Base-by-base conservation (phyloP, 352 stramenopile species). In the Plasmopara halstedii region DNA sequence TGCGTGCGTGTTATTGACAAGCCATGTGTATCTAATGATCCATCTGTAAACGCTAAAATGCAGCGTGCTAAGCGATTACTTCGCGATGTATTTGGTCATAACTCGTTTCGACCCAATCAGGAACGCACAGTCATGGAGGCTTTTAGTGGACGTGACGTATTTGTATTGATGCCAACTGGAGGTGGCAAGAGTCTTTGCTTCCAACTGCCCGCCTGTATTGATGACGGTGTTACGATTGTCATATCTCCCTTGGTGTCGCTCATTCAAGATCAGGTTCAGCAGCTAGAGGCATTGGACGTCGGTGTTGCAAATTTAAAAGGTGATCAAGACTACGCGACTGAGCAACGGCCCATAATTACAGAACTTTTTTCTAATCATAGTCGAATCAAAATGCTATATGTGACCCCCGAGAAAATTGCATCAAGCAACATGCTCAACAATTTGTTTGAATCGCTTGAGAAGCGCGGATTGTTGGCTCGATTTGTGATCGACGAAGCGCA, bases 111-210 rank as follows among this genome's bases (percentile, higher is more conserved):
- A 25, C 71, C 79, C 10, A 96, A 96, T 41, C 97, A 99, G 75
- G 74, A 97, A 42, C 73, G 95, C 23, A 85, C 98, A 37, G 89
- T 99, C 38, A 73, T 96, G 69, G 79, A 93, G 42, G 79, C 93
- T 19, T 89, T 99, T 55, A 60, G 69, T 38, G 73, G 87, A 8
- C 67, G 76, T 15, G 97, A 99, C 66, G 90, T 98, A 15, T 99
- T 99, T 58, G 94, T 99, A 9, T 69, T 99, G 8, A 99, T 99
- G 95, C 96, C 96, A 8, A 99, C 97, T 11, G 97, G 97, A 29
- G 96, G 96, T 36, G 97, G 97, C 14, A 99, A 99, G 64, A 97
- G 80, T 42, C 64, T 99, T 2, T 99, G 96, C 58, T 99, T 99
- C 60, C 97, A 98, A 50, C 67, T 97, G 10, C 89, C 89, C 32